These are phyloP conservation scores for Eustoma russellianum DNA, from an alignment of 257 asterid genomes.

Conservation along the genomic window DNA sequence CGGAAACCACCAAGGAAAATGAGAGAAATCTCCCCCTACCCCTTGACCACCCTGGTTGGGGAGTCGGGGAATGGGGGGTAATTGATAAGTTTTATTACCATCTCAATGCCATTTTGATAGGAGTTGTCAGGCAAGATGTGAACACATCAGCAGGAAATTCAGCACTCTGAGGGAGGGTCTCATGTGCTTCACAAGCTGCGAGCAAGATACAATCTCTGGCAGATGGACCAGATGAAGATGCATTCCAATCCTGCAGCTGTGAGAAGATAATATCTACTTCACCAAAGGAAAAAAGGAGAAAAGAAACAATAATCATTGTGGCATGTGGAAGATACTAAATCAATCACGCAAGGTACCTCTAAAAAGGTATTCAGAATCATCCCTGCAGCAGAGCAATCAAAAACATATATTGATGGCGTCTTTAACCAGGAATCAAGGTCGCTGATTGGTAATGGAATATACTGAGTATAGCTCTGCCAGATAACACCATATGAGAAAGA, in stretches of 20 bases:
- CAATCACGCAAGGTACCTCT: constrained; percentile 35
- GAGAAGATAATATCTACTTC: constrained; percentile 9
- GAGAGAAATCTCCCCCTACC: too few species aligned
- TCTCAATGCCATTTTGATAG: constrained; percentile 95
- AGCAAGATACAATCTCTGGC: constrained; percentile 71
- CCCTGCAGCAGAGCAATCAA: constrained; percentile 99
- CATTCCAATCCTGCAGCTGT: constrained; percentile 73
- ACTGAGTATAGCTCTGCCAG: constrained; percentile 85
- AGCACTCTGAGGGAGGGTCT: constrained; percentile 95
- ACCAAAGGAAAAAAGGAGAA: neutral
- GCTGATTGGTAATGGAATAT: constrained; percentile 80
- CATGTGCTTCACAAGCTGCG: constrained; percentile 80
- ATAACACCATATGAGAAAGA: constrained; percentile 7
- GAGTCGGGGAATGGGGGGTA: constrained; percentile 6
- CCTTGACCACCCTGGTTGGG: neutral
- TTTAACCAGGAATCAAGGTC: constrained; percentile 97
- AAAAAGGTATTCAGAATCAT: constrained; percentile 76
- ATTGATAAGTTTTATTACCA: constrained; percentile 38
- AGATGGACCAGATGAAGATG: constrained; percentile 49
- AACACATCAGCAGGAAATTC: constrained; percentile 97
- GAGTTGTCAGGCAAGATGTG: constrained; percentile 96
- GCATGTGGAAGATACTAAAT: constrained; percentile 1
- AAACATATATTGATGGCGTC: constrained; percentile 94
- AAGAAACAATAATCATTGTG: neutral
- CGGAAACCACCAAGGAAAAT: constrained; percentile 2